Evolutionary conservation across 768 basidiomycete genomes (phyloP), one percentile per base, ranked within the genome.

Genomic region (Lactarius deliciosus): DNA sequence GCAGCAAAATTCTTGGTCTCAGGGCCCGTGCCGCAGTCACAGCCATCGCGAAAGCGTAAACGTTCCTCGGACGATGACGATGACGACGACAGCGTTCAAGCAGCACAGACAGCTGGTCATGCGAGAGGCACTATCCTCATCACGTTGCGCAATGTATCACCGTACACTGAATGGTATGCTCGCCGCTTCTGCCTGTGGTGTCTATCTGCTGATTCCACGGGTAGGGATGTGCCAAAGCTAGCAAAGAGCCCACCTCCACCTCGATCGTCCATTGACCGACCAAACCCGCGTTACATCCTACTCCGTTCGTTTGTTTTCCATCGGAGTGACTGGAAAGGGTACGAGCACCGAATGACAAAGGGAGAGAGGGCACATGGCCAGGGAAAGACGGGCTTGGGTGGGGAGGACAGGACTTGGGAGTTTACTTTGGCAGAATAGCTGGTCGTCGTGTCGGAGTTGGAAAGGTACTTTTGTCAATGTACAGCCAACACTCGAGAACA

Each of bases 291-390:
- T 5, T 98, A 90, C 74, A 82, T 76, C 2, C 81, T 90, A 13
- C 75, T 94, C 20, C 84, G 92, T 34, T 96, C 94, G 0, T 98
- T 96, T 75, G 79, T 75, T 20, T 98, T 98, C 74, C 79, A 86
- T 50, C 81, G 91, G 50, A 75, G 75, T 11, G 69, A 79, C 0
- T 98, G 94, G 86, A 85, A 83, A 57, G 94, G 92, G 1, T 98
- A 98, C 72, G 89, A 89, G 71, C 96, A 98, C 75, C 81, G 92
- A n/a, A 90, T 96, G 87, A 97, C 96, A 3, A 90, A 94, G 73
- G 96, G 96, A 6, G 92, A 85, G 79, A 81, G 85, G 74, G 91
- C 75, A 0, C 83, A 83, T 73, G 88, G 85, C 34, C 83, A 79
- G 47, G 85, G 83, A 32, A 88, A 76, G 78, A 91, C 85, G 15